phyloP scores from a whole-genome alignment of 2,329 filamentous ascomycete genomes.

The Nothomitra cinnamomea region DNA sequence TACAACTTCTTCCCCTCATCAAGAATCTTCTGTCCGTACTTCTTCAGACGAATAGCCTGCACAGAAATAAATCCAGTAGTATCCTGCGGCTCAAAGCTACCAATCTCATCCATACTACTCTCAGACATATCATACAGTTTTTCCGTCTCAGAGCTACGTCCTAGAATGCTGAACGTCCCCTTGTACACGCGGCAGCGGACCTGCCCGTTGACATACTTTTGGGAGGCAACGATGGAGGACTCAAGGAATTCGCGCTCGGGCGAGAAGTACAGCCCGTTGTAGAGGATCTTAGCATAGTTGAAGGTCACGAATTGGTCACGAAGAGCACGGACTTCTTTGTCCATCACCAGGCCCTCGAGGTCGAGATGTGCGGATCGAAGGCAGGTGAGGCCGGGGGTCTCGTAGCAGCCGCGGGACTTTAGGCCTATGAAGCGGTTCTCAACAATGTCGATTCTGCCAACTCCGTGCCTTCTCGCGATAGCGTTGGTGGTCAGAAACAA shows the following conservation, averaged over 20 bases:
- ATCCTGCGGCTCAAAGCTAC: conserved; percentile 47
- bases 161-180: conserved; percentile 43
- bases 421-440: conserved; percentile 66
- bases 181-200: conserved; percentile 50
- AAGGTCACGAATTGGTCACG: conserved; percentile 54
- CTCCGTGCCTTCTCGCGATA: conserved; percentile 54
- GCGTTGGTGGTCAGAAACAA: conserved; percentile 57
- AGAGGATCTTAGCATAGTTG: conserved; percentile 39
- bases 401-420: conserved; percentile 70
- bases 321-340: conserved; percentile 49
- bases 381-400: conserved; percentile 41
- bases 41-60: conserved; percentile 46
- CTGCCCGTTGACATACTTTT: conserved; percentile 43
- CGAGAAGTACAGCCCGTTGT: conserved; percentile 48
- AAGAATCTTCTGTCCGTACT: conserved; percentile 5
- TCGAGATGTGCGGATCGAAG: conserved; percentile 42
- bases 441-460: conserved; percentile 71
- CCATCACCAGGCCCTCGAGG: conserved; percentile 48
- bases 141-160: conserved; percentile 44
- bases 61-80: conserved; percentile 51
- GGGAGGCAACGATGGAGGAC: conserved; percentile 40
- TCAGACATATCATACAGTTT: conserved; percentile 53
- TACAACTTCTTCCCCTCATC: background rate
- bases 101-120: conserved; percentile 53
- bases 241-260: conserved; percentile 57